These are phyloP conservation scores for Penicillium paneum DNA, from an alignment of 2,329 filamentous ascomycete species.

Conservation along the genomic window DNA sequence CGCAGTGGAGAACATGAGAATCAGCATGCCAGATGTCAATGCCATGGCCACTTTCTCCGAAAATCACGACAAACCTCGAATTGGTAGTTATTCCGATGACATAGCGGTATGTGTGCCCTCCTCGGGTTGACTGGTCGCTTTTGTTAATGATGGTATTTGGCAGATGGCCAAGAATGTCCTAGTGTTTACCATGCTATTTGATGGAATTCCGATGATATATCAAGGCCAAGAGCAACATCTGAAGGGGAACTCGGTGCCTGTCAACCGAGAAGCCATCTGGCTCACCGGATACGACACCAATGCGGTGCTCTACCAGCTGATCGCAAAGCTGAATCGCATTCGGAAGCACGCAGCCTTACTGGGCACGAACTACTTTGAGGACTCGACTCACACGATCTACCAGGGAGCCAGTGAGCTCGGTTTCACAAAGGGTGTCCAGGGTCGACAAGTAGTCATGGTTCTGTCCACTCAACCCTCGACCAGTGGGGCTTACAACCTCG, in stretches of 20 bases:
- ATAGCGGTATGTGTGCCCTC: slow-evolving; percentile 33
- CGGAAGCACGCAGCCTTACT: slow-evolving; percentile 41
- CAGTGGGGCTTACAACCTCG: slow-evolving; percentile 30
- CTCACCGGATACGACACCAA: slow-evolving; percentile 37
- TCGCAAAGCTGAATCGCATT: slow-evolving; percentile 41
- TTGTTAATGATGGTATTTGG: background rate
- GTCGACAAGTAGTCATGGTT: slow-evolving; percentile 43
- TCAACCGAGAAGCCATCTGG: slow-evolving; percentile 57
- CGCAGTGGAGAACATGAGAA: slow-evolving; percentile 24
- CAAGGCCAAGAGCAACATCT: slow-evolving; percentile 58
- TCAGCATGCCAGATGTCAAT: slow-evolving; percentile 41
- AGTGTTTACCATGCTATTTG: slow-evolving; percentile 57
- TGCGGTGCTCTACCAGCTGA: slow-evolving; percentile 40
- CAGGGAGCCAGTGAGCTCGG: slow-evolving; percentile 39
- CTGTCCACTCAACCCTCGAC: slow-evolving; percentile 42
- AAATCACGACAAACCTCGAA: slow-evolving; percentile 59
- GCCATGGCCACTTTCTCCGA: slow-evolving; percentile 55
- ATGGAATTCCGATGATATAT: slow-evolving; percentile 50
- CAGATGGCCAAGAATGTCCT: slow-evolving; percentile 58
- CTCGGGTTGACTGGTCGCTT: background rate
- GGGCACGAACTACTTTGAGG: slow-evolving; percentile 38
- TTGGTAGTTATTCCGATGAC: slow-evolving; percentile 53
- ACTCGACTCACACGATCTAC: slow-evolving; percentile 22
- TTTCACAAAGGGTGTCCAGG: slow-evolving; percentile 46
- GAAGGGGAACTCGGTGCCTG: slow-evolving; percentile 46